Evolutionary conservation across 495 filamentous ascomycete genomes (phyloP).

Genomic region (Stereocaulon alpinum): DNA sequence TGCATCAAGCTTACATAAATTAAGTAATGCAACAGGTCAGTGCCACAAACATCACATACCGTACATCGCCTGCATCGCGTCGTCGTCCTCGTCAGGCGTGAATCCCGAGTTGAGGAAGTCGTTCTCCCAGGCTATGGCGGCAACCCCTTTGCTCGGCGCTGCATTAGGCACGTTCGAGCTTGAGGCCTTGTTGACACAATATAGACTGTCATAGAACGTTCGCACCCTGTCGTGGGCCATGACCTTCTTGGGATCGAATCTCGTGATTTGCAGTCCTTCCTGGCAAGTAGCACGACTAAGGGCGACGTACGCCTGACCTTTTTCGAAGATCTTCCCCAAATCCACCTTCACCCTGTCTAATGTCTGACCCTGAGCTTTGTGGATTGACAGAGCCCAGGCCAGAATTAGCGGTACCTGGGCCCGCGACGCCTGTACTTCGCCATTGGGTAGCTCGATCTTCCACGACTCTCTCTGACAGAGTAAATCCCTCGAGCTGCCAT

Average conservation of each 20-base stretch:
- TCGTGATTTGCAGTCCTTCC: constrained; percentile 74
- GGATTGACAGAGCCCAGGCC: constrained; percentile 93
- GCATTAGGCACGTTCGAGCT: constrained; percentile 18
- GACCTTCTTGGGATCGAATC: constrained; percentile 84
- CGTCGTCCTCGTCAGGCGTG: constrained; percentile 33
- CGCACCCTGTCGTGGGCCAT: constrained; percentile 87
- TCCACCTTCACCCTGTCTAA: constrained; percentile 92
- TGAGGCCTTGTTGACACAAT: constrained; percentile 34
- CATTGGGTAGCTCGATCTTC: constrained; percentile 94
- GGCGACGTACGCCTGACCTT: constrained; percentile 60
- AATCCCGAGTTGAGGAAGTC: constrained; percentile 11
- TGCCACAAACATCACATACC: constrained; percentile 12
- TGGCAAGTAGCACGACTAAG: constrained; percentile 73
- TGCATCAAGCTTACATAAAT: background rate
- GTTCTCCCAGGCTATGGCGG: constrained; percentile 12
- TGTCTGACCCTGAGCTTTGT: constrained; percentile 97
- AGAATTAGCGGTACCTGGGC: constrained; percentile 64
- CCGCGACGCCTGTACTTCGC: constrained; percentile 79
- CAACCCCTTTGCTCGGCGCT: constrained; percentile 7
- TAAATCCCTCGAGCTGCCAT: constrained; percentile 66
- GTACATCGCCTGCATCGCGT: constrained; percentile 23
- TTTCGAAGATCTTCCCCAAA: constrained; percentile 85
- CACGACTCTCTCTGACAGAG: constrained; percentile 79
- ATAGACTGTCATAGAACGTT: constrained; percentile 72
- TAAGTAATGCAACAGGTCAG: background rate